Evolutionary conservation across 306 rosid species (phyloP), one percentile per base, ranked within the genome.

Genomic region (Inga oerstediana): DNA sequence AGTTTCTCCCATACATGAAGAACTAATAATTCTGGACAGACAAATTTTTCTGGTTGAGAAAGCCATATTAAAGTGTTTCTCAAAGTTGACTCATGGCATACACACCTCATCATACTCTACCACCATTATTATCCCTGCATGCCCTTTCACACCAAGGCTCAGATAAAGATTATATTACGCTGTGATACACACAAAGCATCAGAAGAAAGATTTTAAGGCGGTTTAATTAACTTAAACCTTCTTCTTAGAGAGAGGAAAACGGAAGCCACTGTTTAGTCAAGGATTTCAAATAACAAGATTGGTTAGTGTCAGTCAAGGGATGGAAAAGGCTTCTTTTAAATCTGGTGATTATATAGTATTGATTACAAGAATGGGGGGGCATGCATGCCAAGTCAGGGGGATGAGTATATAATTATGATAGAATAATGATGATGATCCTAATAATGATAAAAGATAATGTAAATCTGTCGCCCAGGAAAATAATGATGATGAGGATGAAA

Each of bases 301-400:
- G 75, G 12, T 4, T 19, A 7, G 32, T 3, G 51, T 16, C 41
- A 14, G 32, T 41, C 30, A 44, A 24, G 2, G 35, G 30, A 71
- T 59, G 75, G 15, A 44, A n/a, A 43, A 11, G 15, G 20, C 30
- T n/a, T 22, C 34, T 48, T 70, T 66, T 66, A 9, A 65, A 24
- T 24, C 16, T 43, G 80, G 49, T 27, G 72, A 74, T 16, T n/a
- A 44, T 71, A 46, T 1, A 49, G 15, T 49, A 83, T 72, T 20
- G 48, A 72, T 61, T 10, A 24, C 41, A 61, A 16, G 48, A 43
- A 68, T 16, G 37, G 37, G 76, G 24, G 7, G 79, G 68, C 43
- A 76, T 77, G 78, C 86, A 85, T 82, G 88, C 78, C 58, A 27
- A 58, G 62, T 30, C 24, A 72, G 80, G 69, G 67, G 49, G 79